Evolutionary conservation across 768 basidiomycete genomes (phyloP).

Genomic region (Suillus ampliporus): DNA sequence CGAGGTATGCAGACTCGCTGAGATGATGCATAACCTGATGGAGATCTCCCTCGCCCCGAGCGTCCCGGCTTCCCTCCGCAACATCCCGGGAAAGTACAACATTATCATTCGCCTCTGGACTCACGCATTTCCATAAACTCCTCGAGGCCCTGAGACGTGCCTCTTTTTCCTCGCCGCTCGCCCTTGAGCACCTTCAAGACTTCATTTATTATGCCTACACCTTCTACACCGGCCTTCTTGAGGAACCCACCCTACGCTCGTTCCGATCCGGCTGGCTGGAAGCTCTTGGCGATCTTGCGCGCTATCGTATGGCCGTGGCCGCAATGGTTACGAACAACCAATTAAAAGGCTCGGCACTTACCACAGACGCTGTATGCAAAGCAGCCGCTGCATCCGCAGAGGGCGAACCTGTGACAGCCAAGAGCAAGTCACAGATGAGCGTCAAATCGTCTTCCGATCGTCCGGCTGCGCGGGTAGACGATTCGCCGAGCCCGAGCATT

Average conservation of each 20-base stretch:
- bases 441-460: constrained; percentile 47
- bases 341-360: constrained; percentile 51
- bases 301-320: constrained; percentile 97
- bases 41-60: constrained; percentile 84
- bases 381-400: constrained; percentile 41
- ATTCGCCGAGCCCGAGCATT: constrained; percentile 76
- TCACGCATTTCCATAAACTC: constrained; percentile 85
- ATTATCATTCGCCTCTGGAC: constrained; percentile 95
- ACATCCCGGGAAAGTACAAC: constrained; percentile 93
- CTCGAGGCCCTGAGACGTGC: constrained; percentile 90
- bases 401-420: constrained; percentile 32
- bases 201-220: constrained; percentile 96
- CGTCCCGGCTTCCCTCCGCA: constrained; percentile 86
- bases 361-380: constrained; percentile 59
- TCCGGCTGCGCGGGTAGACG: constrained; percentile 62
- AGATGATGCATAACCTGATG: constrained; percentile 88
- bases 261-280: constrained; percentile 94
- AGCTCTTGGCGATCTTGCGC: constrained; percentile 93
- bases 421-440: constrained; percentile 41
- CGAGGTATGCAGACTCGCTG: constrained; percentile 71
- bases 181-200: constrained; percentile 91
- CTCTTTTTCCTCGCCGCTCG: constrained; percentile 64
- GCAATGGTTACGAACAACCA: constrained; percentile 68
- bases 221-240: constrained; percentile 89
- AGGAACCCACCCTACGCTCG: constrained; percentile 69